Percentiles rank a stretch among this genome's conserved stretches.
Evolutionary conservation across 192 early-diverging fungal genomes (phyloP).

Genomic region (Coemansia umbellata): DNA sequence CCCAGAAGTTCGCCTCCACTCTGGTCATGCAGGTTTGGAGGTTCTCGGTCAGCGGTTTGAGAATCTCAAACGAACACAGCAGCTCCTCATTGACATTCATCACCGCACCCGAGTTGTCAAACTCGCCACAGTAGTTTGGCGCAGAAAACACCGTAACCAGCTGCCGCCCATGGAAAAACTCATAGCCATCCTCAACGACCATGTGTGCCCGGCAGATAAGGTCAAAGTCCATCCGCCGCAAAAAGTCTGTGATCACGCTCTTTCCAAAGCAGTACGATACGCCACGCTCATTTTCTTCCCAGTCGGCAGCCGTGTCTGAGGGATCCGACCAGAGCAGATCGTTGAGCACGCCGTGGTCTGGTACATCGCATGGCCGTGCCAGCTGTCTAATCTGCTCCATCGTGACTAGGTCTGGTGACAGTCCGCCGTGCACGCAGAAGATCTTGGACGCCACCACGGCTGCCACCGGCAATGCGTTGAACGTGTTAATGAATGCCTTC

Average conservation of each 20-base stretch:
- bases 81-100: conserved; percentile 90
- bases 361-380: conserved; percentile 81
- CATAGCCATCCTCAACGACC: conserved; percentile 98
- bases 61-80: conserved; percentile 86
- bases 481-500: conserved; percentile 90
- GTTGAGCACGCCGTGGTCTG: conserved; percentile 88
- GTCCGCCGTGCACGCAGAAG: conserved; percentile 92
- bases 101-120: conserved; percentile 85
- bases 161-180: conserved; percentile 88
- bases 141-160: conserved; percentile 94
- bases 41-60: conserved; percentile 57
- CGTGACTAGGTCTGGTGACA: conserved; percentile 70
- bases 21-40: conserved; percentile 43
- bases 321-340: conserved; percentile 95
- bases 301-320: conserved; percentile 68
- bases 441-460: conserved; percentile 90
- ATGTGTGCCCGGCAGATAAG: conserved; percentile 91
- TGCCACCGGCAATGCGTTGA: conserved; percentile 90
- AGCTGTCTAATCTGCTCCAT: conserved; percentile 87
- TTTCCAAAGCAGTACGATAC: conserved; percentile 92
- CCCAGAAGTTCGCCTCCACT: conserved; percentile 45
- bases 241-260: conserved; percentile 77
- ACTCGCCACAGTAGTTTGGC: conserved; percentile 97
- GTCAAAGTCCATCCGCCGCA: conserved; percentile 84
- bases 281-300: conserved; percentile 95